A percentile compares a stretch with the other conserved stretches of the same genome.
Evolutionary conservation across 176 grass and related monocot species (phyloP).

Genomic region (Metroxylon sagu): DNA sequence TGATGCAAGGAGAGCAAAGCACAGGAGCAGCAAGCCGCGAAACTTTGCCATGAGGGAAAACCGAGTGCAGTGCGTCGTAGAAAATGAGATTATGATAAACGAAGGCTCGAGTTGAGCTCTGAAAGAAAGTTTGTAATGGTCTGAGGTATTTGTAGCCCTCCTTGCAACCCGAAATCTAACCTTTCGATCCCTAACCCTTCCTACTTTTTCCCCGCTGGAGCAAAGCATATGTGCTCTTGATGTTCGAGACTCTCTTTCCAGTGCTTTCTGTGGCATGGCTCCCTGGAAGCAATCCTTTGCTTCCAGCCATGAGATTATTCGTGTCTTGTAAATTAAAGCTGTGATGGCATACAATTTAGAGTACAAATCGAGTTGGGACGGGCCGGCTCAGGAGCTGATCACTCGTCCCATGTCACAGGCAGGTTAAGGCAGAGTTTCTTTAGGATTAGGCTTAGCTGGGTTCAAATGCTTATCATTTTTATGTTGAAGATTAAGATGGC

Average conservation of each 20-base stretch:
- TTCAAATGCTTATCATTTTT: no score
- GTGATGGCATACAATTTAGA: no score
- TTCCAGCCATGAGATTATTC: conserved; percentile 41
- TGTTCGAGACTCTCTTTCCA: background rate
- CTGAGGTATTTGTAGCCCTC: conserved; percentile 1
- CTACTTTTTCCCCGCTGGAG: background rate
- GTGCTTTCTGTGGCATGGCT: background rate
- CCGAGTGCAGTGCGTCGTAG: background rate
- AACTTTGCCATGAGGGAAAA: conserved; percentile 32
- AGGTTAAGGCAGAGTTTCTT: no score
- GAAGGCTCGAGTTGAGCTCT: background rate
- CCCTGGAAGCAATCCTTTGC: conserved; percentile 57
- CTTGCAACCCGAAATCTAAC: no score
- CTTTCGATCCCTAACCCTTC: background rate
- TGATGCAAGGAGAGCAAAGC: conserved; percentile 28
- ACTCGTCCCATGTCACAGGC: no score
- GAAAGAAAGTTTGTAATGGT: background rate
- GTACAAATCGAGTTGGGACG: no score
- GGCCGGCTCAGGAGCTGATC: no score
- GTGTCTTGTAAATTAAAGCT: conserved; percentile 27
- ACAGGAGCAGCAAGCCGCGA: conserved; percentile 27
- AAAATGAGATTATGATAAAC: background rate
- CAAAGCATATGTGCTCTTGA: conserved; percentile 10
- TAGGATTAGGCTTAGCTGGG: no score
- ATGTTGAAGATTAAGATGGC: no score